Base-by-base conservation (phyloP, 805 yeast genomes). In the Saccharomycopsis lassenensis region DNA sequence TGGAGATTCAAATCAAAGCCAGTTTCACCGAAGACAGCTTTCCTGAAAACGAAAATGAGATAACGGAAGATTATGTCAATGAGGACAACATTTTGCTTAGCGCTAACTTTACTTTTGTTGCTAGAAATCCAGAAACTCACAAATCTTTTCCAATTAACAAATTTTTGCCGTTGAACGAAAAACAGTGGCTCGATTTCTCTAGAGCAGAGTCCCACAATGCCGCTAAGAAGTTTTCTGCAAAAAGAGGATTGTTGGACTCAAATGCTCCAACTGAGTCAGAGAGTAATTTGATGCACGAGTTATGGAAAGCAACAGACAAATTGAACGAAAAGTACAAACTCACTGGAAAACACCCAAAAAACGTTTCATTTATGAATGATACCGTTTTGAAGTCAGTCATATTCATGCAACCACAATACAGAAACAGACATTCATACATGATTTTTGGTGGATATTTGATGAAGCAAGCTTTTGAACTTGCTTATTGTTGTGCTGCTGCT, bases 361-460 rank as follows among this genome's bases (percentile, higher is more conserved):
- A 70, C 43, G 55, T 77, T 21, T 61, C 66, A 30, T 71, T 71
- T 47, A 81, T 85, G 93, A 67, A 70, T 33, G 78, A 83, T 44
- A 77, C 95, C 1, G 61, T 56, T 35, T 67, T 82, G 36, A 63
- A 70, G 35, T 80, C 94, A 7, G 83, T 95, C 5, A 69, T 78
- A 50, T 76, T 86, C 58, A 89, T 87, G 89, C 96, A 87, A 59
- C 96, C 96, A 1, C 96, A 87, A 61, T 87, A 86, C 61, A 74
- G 96, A 59, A 87, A 87, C 63, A 73, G 95, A 55, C 95, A 87
- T 55, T 81, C 93, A 3, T 84, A 80, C 59, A 85, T 86, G 84
- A 83, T 87, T 31, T 87, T 87, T 57, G 97, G 97, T 49, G 97
- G 97, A 20, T 87, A 87, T 52, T 62, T 87, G 51, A 70, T 87